phyloP scores from a whole-genome alignment of 805 yeast genomes.

The Metschnikowia anglica region DNA sequence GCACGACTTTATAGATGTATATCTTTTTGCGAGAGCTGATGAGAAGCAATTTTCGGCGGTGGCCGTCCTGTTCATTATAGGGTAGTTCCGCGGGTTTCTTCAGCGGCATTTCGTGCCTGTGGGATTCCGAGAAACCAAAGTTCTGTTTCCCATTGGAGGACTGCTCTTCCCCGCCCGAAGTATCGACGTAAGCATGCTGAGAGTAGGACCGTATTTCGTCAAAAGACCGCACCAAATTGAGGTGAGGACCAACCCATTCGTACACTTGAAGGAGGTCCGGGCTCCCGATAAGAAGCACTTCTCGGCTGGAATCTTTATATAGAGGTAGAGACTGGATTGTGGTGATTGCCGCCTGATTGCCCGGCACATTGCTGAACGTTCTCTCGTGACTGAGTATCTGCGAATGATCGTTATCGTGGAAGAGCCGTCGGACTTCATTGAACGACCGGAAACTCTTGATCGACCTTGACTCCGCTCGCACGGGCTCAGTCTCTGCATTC shows the following conservation, averaged over 20 bases:
- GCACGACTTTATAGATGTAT: slow-evolving; percentile 26
- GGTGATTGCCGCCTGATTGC: slow-evolving; percentile 21
- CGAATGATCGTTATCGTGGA: slow-evolving; percentile 22
- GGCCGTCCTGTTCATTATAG: slow-evolving; percentile 4
- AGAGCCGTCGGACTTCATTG: slow-evolving; percentile 25
- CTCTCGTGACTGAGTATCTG: slow-evolving; percentile 22
- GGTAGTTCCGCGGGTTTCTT: neutral
- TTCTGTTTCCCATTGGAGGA: too few relatives aligned
- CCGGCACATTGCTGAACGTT: slow-evolving; percentile 24
- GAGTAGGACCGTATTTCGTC: slow-evolving; percentile 22
- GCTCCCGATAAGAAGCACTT: slow-evolving; percentile 27
- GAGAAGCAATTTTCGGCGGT: slow-evolving; percentile 22
- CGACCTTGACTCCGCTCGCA: slow-evolving; percentile 13
- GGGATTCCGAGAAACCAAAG: too few relatives aligned
- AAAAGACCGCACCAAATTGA: slow-evolving; percentile 32
- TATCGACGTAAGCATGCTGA: neutral
- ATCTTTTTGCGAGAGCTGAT: slow-evolving; percentile 33
- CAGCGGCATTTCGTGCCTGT: too few relatives aligned
- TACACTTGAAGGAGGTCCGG: slow-evolving; percentile 27
- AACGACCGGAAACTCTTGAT: slow-evolving; percentile 25
- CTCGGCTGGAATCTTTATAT: slow-evolving; percentile 22
- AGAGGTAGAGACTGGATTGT: slow-evolving; percentile 19
- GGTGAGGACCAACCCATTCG: slow-evolving; percentile 33
- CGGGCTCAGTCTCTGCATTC: slow-evolving; percentile 13
- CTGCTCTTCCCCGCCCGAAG: neutral